Evolutionary conservation across 148 eudicot species (phyloP).

Genomic region (Euryodendron excelsum): DNA sequence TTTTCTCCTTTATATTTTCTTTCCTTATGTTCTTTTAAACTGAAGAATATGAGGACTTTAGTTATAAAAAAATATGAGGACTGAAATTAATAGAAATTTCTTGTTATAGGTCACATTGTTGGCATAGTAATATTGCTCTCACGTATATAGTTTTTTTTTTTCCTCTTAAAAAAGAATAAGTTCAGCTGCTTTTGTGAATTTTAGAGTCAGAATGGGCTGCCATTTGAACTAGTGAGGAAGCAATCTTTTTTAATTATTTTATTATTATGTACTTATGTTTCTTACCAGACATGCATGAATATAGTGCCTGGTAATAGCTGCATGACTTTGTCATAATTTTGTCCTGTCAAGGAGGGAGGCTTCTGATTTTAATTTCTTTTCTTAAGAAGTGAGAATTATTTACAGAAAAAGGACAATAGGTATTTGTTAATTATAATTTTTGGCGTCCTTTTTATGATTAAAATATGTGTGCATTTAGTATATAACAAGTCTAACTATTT

Average conservation of each 20-base stretch:
- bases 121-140: not conserved
- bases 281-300: not conserved
- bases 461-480: not conserved
- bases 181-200: not conserved
- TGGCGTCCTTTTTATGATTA: not conserved
- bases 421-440: not conserved
- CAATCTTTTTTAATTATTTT: not conserved
- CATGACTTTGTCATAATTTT: not conserved
- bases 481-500: not conserved
- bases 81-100: too few species aligned
- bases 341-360: not conserved
- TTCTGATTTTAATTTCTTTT: not conserved
- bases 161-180: not conserved
- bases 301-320: not conserved
- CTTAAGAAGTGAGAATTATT: too few species aligned
- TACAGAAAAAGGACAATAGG: too few species aligned
- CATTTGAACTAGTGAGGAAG: not conserved
- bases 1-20: too few species aligned
- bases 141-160: not conserved
- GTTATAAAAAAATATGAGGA: not conserved
- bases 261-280: not conserved
- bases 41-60: not conserved
- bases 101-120: not conserved
- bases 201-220: not conserved
- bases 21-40: not conserved